Conservation (phyloP, 2,329 filamentous ascomycete species). For the Aurifilum marmelostoma region DNA sequence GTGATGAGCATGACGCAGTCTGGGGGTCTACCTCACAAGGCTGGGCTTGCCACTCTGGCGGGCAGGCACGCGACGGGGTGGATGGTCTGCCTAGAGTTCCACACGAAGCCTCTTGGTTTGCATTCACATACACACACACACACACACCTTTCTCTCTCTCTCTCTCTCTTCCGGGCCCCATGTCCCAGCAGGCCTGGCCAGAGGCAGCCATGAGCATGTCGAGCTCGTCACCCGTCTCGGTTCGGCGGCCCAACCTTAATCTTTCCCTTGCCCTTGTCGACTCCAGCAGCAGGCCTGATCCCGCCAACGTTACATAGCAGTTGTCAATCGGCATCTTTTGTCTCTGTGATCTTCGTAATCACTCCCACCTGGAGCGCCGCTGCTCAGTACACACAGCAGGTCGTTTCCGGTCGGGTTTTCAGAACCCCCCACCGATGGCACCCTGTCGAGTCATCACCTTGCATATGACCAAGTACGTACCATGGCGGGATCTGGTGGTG, state of each 20-base stretch:
- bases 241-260: conserved; percentile 10
- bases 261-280: neutral
- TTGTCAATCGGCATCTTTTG: neutral
- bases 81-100: neutral
- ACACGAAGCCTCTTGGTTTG: neutral
- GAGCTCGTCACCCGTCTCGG: neutral
- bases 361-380: neutral
- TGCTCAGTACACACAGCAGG: neutral
- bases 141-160: too few relatives aligned
- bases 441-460: neutral
- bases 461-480: neutral
- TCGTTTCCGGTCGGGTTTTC: neutral
- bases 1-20: neutral
- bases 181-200: neutral
- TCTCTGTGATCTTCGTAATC: neutral
- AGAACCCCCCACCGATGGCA: neutral
- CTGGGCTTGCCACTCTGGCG: neutral
- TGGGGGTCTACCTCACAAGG: neutral
- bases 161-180: too few relatives aligned
- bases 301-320: neutral
- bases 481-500: neutral
- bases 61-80: neutral
- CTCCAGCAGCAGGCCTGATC: neutral
- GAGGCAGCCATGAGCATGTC: neutral
- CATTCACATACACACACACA: neutral